A percentile compares a stretch with the other conserved stretches of the same genome.
Evolutionary conservation across 2,329 filamentous ascomycete species (phyloP).

Genomic region (Penicillium sp.): DNA sequence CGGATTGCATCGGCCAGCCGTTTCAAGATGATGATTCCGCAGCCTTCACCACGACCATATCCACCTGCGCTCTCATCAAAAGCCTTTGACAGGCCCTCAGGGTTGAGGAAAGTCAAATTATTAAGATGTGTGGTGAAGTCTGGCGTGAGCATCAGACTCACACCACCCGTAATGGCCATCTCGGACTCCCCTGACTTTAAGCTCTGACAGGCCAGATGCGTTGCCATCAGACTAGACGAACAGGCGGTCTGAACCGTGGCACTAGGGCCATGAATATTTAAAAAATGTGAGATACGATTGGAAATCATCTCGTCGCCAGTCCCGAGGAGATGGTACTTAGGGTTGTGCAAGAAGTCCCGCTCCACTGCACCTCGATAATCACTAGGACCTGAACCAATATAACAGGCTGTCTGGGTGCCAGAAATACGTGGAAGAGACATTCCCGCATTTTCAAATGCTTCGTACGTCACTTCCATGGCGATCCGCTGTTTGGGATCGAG

Average conservation of each 20-base stretch:
- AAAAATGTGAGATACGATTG: conserved; percentile 33
- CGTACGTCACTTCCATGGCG: conserved; percentile 3
- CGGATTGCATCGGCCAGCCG: conserved; percentile 17
- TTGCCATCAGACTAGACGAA: conserved; percentile 29
- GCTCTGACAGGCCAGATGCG: conserved; percentile 23
- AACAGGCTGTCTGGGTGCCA: conserved; percentile 5
- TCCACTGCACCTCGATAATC: conserved; percentile 6
- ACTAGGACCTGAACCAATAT: conserved; percentile 4
- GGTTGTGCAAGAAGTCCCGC: background rate
- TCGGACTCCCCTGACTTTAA: background rate
- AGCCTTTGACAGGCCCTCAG: conserved; percentile 10
- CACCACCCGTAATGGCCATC: conserved; percentile 3
- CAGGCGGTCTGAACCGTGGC: conserved; percentile 33
- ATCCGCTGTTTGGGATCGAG: conserved; percentile 13
- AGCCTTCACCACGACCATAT: conserved; percentile 26
- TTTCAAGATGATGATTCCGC: conserved; percentile 24
- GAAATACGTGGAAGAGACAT: background rate
- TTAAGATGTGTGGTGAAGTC: conserved; percentile 1
- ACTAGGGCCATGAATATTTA: conserved; percentile 35
- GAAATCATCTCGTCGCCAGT: conserved; percentile 30
- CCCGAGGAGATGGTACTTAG: background rate
- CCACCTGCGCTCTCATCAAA: conserved; percentile 22
- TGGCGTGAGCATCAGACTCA: conserved; percentile 7
- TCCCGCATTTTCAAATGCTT: conserved; percentile 9
- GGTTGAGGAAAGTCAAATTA: conserved; percentile 12